These are phyloP conservation scores for Candida vartiovaarae DNA, from an alignment of 805 yeast species.

Conservation along the genomic window DNA sequence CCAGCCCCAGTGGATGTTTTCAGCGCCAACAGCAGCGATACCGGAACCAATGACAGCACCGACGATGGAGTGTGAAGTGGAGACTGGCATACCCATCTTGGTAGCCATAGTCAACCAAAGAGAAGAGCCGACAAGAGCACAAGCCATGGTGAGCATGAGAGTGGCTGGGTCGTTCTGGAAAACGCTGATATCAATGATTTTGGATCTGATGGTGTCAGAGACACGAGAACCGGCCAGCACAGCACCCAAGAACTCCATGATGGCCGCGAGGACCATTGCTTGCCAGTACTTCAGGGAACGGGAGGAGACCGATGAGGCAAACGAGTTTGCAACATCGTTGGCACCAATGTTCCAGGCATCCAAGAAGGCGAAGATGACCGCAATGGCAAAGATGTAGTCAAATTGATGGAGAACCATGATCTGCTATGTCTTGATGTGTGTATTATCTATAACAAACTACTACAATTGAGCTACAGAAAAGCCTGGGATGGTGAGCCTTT, in stretches of 20 bases:
- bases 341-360: slow-evolving; percentile 82
- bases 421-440: background rate
- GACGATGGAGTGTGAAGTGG: slow-evolving; percentile 73
- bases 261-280: slow-evolving; percentile 64
- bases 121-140: slow-evolving; percentile 71
- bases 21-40: slow-evolving; percentile 62
- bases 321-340: slow-evolving; percentile 76
- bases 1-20: slow-evolving; percentile 70
- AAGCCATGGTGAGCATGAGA: slow-evolving; percentile 68
- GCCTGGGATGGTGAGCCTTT: background rate
- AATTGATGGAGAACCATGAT: slow-evolving; percentile 30
- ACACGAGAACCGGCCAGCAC: slow-evolving; percentile 69
- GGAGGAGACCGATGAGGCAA: slow-evolving; percentile 70
- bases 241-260: slow-evolving; percentile 72
- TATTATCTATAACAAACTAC: background rate
- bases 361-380: slow-evolving; percentile 62
- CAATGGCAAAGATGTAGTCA: slow-evolving; percentile 65
- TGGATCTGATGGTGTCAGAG: slow-evolving; percentile 62
- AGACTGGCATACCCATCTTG: slow-evolving; percentile 64
- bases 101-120: slow-evolving; percentile 66
- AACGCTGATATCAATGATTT: slow-evolving; percentile 46
- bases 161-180: slow-evolving; percentile 56
- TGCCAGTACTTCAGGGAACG: slow-evolving; percentile 65
- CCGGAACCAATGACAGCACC: slow-evolving; percentile 74
- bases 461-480: background rate